Percentiles rank a stretch among this genome's conserved stretches.
Conservation (phyloP, 805 yeast genomes). For the Schwanniomyces sp. region DNA sequence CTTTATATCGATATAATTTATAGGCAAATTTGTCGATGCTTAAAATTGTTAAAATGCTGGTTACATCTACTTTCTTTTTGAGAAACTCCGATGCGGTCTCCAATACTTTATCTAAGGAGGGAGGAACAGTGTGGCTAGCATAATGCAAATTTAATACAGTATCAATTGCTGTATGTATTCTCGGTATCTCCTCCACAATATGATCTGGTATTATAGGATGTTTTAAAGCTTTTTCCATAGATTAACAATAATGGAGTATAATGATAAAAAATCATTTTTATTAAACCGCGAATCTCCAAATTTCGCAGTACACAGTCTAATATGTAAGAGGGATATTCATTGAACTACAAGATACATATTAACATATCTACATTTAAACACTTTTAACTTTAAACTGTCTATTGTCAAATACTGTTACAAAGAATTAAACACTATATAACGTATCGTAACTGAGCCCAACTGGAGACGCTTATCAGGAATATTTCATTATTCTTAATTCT, state of each 20-base stretch:
- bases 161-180: slow-evolving; percentile 26
- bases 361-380: background rate
- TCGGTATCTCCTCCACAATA: slow-evolving; percentile 5
- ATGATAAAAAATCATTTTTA: background rate
- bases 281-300: background rate
- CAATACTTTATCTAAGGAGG: slow-evolving; percentile 20
- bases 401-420: background rate
- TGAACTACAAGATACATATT: too few relatives aligned
- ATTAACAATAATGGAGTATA: background rate
- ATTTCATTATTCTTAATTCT: background rate
- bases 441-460: background rate
- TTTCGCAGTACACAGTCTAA: background rate
- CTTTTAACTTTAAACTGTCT: background rate
- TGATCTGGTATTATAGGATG: slow-evolving; percentile 10
- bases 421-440: background rate
- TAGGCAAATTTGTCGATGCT: slow-evolving; percentile 7
- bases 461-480: background rate
- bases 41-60: slow-evolving; percentile 16
- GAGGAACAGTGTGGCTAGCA: slow-evolving; percentile 27
- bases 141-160: slow-evolving; percentile 31
- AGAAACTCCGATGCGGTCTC: slow-evolving; percentile 17
- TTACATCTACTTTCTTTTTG: slow-evolving; percentile 15
- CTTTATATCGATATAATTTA: background rate
- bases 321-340: too few relatives aligned
- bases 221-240: background rate